phyloP scores from a whole-genome alignment of 2,329 filamentous ascomycete species.

The Monilinia polystroma region DNA sequence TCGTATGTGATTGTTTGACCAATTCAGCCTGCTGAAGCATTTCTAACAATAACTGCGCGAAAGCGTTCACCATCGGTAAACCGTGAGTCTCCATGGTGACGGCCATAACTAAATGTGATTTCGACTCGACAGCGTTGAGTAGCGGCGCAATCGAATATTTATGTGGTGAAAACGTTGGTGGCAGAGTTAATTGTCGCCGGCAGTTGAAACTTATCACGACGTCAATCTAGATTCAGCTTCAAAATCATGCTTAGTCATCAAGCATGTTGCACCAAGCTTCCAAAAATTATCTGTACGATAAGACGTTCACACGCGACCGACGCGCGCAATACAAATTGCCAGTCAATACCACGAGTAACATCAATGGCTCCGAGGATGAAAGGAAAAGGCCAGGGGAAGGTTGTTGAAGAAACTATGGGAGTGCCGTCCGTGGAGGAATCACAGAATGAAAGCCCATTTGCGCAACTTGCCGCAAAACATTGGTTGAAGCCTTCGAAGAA shows the following conservation, averaged over 20 bases:
- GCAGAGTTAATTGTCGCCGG: constrained; percentile 18
- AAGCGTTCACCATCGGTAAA: constrained; percentile 53
- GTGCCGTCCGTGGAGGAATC: constrained; percentile 67
- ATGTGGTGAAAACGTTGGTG: not conserved
- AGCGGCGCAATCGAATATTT: not conserved
- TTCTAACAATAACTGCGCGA: constrained; percentile 53
- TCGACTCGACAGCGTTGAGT: not conserved
- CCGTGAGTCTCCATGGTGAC: constrained; percentile 53
- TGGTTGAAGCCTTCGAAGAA: constrained; percentile 72
- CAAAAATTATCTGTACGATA: constrained; percentile 21
- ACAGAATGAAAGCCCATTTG: constrained; percentile 69
- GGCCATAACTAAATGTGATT: not conserved
- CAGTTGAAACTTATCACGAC: constrained; percentile 8
- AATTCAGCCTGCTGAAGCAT: constrained; percentile 59
- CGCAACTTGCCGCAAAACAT: constrained; percentile 75
- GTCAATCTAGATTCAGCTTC: constrained; percentile 8
- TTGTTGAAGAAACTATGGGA: constrained; percentile 40
- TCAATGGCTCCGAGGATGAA: constrained; percentile 39
- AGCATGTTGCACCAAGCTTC: not conserved
- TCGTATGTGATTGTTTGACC: constrained; percentile 57
- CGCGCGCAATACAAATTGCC: constrained; percentile 25
- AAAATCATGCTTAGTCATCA: constrained; percentile 14
- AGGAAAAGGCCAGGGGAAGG: constrained; percentile 40
- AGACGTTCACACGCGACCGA: constrained; percentile 19
- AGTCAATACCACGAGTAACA: constrained; percentile 21